A percentile compares a stretch with the other conserved stretches of the same genome.
These are phyloP conservation scores for Wickerhamia fluorescens DNA, from an alignment of 805 yeast genomes.

Conservation along the genomic window DNA sequence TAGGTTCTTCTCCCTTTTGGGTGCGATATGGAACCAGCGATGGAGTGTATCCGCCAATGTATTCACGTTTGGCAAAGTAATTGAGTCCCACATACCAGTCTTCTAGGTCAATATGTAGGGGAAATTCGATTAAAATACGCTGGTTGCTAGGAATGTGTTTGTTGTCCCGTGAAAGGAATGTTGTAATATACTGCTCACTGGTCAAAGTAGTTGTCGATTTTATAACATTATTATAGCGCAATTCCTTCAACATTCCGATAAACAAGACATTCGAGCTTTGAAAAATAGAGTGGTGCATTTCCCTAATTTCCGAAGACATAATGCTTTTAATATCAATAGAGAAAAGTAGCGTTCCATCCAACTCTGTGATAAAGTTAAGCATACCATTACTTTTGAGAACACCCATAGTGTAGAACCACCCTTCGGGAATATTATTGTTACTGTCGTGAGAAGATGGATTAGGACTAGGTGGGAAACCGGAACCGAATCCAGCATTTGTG, in stretches of 20 bases:
- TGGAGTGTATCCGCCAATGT: constrained; percentile 24
- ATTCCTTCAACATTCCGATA: constrained; percentile 48
- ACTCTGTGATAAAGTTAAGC: constrained; percentile 52
- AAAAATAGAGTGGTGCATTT: constrained; percentile 56
- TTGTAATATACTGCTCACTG: constrained; percentile 15
- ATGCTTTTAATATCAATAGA: constrained; percentile 49
- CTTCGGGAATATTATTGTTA: constrained; percentile 30
- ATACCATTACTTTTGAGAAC: constrained; percentile 58
- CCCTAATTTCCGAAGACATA: constrained; percentile 55
- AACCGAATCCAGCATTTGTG: background rate
- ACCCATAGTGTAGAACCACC: constrained; percentile 72
- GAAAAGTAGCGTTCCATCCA: constrained; percentile 56
- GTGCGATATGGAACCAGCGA: constrained; percentile 1
- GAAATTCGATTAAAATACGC: constrained; percentile 53
- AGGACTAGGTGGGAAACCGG: too few species aligned
- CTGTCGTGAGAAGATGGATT: constrained; percentile 1
- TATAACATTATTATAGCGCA: constrained; percentile 39
- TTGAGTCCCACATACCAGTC: constrained; percentile 70
- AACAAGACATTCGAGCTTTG: constrained; percentile 52
- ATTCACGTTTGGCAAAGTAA: constrained; percentile 57
- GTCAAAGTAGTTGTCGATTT: constrained; percentile 21
- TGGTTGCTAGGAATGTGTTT: constrained; percentile 24
- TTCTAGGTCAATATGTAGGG: constrained; percentile 61
- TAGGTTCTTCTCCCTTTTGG: constrained; percentile 1
- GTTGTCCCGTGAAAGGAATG: constrained; percentile 29